A percentile compares a stretch with the other conserved stretches of the same genome.
Conservation (phyloP, 495 filamentous ascomycete genomes). For the Bathelium albidoporum region DNA sequence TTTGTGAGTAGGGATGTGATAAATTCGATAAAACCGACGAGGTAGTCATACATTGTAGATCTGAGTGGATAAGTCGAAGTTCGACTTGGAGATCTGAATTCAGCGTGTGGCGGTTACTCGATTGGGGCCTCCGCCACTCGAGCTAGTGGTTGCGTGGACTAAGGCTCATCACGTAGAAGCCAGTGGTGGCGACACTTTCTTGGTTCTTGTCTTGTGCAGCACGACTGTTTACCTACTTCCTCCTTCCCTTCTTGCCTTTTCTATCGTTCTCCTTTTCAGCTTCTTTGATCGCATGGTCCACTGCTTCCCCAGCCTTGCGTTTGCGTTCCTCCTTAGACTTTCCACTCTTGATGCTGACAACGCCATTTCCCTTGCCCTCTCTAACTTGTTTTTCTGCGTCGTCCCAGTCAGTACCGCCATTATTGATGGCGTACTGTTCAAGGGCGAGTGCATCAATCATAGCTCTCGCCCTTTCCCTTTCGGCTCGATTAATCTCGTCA, state of each 20-base stretch:
- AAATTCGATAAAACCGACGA: too few species aligned
- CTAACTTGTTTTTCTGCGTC: slow-evolving; percentile 72
- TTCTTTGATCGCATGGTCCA: slow-evolving; percentile 53
- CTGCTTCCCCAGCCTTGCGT: slow-evolving; percentile 65
- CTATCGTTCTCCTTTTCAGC: slow-evolving; percentile 43
- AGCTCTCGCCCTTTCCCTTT: slow-evolving; percentile 69
- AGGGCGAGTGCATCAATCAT: slow-evolving; percentile 83
- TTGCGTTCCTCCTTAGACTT: slow-evolving; percentile 47
- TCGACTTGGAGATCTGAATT: too few species aligned
- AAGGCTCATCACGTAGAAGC: too few species aligned
- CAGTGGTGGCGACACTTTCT: too few species aligned
- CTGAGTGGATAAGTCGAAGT: too few species aligned
- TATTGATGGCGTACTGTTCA: slow-evolving; percentile 59
- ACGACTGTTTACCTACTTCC: not conserved
- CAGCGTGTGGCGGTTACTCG: too few species aligned
- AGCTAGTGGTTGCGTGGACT: too few species aligned
- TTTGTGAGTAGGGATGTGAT: too few species aligned
- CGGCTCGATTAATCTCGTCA: slow-evolving; percentile 55
- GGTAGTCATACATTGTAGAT: too few species aligned
- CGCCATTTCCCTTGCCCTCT: slow-evolving; percentile 39
- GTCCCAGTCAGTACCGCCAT: slow-evolving; percentile 74
- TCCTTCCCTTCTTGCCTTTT: slow-evolving; percentile 43
- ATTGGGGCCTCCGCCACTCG: too few species aligned
- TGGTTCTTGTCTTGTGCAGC: not conserved
- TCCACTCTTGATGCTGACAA: slow-evolving; percentile 71